phyloP scores from a whole-genome alignment of 192 early-diverging fungal species.

The Phlyctochytrium arcticum region DNA sequence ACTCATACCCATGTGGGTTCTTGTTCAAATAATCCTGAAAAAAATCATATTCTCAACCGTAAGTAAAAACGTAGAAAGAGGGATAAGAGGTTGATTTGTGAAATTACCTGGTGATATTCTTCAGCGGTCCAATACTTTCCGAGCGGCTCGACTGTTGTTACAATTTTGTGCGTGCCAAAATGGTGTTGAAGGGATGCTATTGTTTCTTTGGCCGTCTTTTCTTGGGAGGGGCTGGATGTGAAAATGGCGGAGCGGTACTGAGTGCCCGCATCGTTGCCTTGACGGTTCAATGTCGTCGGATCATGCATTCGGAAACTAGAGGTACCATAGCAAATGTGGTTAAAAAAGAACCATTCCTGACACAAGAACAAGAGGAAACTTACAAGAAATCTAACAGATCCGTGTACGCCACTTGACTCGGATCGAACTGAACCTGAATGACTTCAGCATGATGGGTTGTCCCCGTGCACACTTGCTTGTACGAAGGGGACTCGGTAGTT shows the following conservation, averaged over 20 bases:
- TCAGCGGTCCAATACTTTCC: conserved; percentile 78
- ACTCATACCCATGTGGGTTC: conserved; percentile 75
- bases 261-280: conserved; percentile 78
- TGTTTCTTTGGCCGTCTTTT: conserved; percentile 66
- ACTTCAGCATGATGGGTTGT: conserved; percentile 80
- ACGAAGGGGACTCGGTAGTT: conserved; percentile 16
- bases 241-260: conserved; percentile 90
- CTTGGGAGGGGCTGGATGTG: conserved; percentile 74
- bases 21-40: conserved; percentile 76
- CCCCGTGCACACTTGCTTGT: conserved; percentile 63
- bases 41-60: neutral
- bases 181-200: conserved; percentile 56
- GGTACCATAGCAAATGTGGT: conserved; percentile 24
- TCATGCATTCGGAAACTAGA: conserved; percentile 63
- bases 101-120: conserved; percentile 40
- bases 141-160: conserved; percentile 68
- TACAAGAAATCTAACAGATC: conserved; percentile 80
- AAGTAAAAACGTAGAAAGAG: neutral
- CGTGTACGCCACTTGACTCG: conserved; percentile 66
- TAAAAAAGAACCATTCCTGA: neutral
- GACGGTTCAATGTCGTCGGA: conserved; percentile 80
- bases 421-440: conserved; percentile 72
- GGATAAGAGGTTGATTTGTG: neutral
- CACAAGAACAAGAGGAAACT: conserved; percentile 1
- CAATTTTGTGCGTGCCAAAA: conserved; percentile 42